These are phyloP conservation scores for Panaeolus cyanescens DNA, from an alignment of 768 basidiomycete genomes.

Conservation along the genomic window DNA sequence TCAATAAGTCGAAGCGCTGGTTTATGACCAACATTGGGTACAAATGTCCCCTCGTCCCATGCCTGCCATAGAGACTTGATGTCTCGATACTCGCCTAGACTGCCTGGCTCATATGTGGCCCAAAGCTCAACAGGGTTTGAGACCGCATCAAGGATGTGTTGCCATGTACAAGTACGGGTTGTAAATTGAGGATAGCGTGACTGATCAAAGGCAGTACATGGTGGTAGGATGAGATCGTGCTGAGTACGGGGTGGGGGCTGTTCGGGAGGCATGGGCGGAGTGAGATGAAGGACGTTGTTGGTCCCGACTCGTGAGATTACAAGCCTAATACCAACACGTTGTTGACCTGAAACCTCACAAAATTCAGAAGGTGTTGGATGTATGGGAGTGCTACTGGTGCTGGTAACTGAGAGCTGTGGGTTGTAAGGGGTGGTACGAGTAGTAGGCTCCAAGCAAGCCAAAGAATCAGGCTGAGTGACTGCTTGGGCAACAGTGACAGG, in stretches of 20 bases:
- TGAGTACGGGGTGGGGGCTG: background rate
- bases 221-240: background rate
- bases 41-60: conserved; percentile 12
- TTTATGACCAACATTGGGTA: conserved; percentile 7
- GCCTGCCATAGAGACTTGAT: conserved; percentile 9
- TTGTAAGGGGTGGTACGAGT: too few relatives aligned
- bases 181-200: too few relatives aligned
- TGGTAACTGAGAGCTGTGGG: too few relatives aligned
- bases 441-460: too few relatives aligned
- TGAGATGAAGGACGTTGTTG: too few relatives aligned
- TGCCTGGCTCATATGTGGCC: conserved; percentile 9
- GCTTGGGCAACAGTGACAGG: too few relatives aligned
- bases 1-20: conserved; percentile 7
- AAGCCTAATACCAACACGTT: too few relatives aligned
- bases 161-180: conserved; percentile 14
- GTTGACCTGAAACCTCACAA: too few relatives aligned
- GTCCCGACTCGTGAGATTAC: too few relatives aligned
- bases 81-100: conserved; percentile 9
- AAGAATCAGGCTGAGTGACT: background rate
- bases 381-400: too few relatives aligned
- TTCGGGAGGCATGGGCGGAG: too few relatives aligned
- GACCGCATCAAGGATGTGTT: conserved; percentile 4
- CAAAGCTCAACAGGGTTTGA: conserved; percentile 6
- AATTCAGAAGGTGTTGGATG: too few relatives aligned
- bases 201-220: background rate